A percentile compares a stretch with the other conserved stretches of the same genome.
Evolutionary conservation across 495 filamentous ascomycete species (phyloP).

Genomic region (Neurospora sp.): DNA sequence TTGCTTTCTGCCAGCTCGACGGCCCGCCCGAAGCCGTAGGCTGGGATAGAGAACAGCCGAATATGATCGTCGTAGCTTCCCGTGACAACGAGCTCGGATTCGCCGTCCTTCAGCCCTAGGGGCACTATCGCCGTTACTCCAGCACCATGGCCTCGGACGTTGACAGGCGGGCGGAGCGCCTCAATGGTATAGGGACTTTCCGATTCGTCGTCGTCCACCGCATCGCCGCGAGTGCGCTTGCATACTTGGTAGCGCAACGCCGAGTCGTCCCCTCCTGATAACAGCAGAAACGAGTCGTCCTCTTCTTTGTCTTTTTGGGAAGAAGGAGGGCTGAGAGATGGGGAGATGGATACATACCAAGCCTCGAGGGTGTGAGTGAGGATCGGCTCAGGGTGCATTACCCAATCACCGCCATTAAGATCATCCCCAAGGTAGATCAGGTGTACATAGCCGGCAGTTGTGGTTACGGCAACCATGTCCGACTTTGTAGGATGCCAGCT

Average conservation of each 20-base stretch:
- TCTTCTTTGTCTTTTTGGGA: neutral
- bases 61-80: slow-evolving; percentile 89
- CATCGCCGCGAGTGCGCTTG: slow-evolving; percentile 3
- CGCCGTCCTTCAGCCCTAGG: slow-evolving; percentile 31
- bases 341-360: slow-evolving; percentile 54
- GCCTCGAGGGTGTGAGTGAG: slow-evolving; percentile 47
- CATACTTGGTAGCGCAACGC: slow-evolving; percentile 28
- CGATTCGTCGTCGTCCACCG: neutral
- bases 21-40: slow-evolving; percentile 13
- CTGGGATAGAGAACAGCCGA: slow-evolving; percentile 44
- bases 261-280: slow-evolving; percentile 64
- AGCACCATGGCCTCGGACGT: slow-evolving; percentile 53
- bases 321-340: neutral
- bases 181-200: slow-evolving; percentile 27
- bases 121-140: slow-evolving; percentile 86
- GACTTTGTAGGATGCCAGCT: slow-evolving; percentile 52
- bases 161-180: slow-evolving; percentile 20
- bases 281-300: slow-evolving; percentile 24
- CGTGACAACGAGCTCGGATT: slow-evolving; percentile 54
- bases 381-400: slow-evolving; percentile 16
- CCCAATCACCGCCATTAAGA: slow-evolving; percentile 10
- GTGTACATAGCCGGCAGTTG: slow-evolving; percentile 53
- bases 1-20: slow-evolving; percentile 50
- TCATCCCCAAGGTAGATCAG: slow-evolving; percentile 29
- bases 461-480: slow-evolving; percentile 50